These are phyloP conservation scores for Diaporthe citrichinensis DNA, from an alignment of 2,329 filamentous ascomycete genomes.

Conservation along the genomic window DNA sequence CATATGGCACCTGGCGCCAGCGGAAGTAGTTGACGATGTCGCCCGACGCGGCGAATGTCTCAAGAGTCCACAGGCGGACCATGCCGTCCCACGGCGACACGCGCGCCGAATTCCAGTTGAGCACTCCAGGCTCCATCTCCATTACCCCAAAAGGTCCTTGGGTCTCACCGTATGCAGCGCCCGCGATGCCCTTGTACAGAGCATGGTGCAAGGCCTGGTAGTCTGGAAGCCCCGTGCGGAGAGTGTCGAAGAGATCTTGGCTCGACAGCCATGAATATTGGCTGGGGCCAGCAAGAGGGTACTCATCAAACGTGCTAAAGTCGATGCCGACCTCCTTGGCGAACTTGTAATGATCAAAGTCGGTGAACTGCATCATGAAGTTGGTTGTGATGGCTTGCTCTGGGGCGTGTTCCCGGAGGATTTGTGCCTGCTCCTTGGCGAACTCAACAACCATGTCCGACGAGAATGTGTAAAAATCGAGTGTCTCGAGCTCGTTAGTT, in stretches of 20 bases:
- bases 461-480: conserved; percentile 46
- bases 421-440: conserved; percentile 44
- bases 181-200: conserved; percentile 44
- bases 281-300: conserved; percentile 41
- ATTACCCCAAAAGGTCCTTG: conserved; percentile 45
- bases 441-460: conserved; percentile 47
- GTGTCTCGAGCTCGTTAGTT: conserved; percentile 44
- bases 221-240: conserved; percentile 45
- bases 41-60: conserved; percentile 44
- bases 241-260: conserved; percentile 41
- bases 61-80: conserved; percentile 46
- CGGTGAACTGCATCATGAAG: conserved; percentile 43
- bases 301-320: conserved; percentile 44
- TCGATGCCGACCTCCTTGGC: conserved; percentile 45
- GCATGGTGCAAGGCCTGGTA: conserved; percentile 44
- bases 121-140: conserved; percentile 47
- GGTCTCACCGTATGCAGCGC: conserved; percentile 42
- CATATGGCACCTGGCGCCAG: conserved; percentile 46
- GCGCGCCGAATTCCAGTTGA: conserved; percentile 45
- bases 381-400: conserved; percentile 45
- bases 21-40: conserved; percentile 45
- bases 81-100: conserved; percentile 44
- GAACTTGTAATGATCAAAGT: conserved; percentile 46
- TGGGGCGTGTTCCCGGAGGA: conserved; percentile 43
- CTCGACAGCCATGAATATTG: conserved; percentile 42